These are phyloP conservation scores for Tremellales sp. DNA, from an alignment of 1,284 basidiomycete species.

Conservation along the genomic window DNA sequence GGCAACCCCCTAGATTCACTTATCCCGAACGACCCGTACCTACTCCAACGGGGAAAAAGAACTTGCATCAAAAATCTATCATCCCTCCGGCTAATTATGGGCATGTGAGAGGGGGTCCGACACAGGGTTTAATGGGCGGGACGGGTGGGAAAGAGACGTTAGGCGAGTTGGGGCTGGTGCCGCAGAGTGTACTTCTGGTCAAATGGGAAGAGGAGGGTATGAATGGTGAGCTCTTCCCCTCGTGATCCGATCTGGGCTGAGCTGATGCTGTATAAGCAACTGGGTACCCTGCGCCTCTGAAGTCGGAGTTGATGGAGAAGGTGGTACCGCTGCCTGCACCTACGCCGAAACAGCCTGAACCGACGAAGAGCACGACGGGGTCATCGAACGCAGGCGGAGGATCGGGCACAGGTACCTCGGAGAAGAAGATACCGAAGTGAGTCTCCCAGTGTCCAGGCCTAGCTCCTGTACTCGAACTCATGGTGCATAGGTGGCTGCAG, in stretches of 20 bases:
- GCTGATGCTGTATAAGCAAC: slow-evolving; percentile 25
- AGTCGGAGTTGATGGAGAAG: slow-evolving; percentile 31
- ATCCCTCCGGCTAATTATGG: slow-evolving; percentile 38
- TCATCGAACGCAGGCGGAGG: slow-evolving; percentile 1
- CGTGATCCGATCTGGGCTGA: neutral
- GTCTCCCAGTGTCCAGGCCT: no score
- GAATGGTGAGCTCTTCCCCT: slow-evolving; percentile 34
- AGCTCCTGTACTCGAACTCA: neutral
- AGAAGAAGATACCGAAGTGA: slow-evolving; percentile 44
- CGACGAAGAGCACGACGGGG: neutral
- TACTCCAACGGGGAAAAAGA: slow-evolving; percentile 8
- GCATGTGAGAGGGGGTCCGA: slow-evolving; percentile 19
- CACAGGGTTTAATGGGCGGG: slow-evolving; percentile 29
- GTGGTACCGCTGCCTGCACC: slow-evolving; percentile 37
- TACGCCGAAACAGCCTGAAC: slow-evolving; percentile 8
- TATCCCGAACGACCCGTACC: slow-evolving; percentile 42
- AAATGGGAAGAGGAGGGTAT: slow-evolving; percentile 42
- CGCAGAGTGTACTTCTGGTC: slow-evolving; percentile 45
- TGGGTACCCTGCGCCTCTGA: slow-evolving; percentile 37
- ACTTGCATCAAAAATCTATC: slow-evolving; percentile 10
- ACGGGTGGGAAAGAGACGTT: slow-evolving; percentile 40
- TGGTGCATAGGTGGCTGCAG: slow-evolving; percentile 35
- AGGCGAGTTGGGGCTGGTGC: slow-evolving; percentile 42
- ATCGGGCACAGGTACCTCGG: slow-evolving; percentile 10
- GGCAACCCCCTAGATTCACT: slow-evolving; percentile 42